Base-by-base conservation (phyloP, 2,329 filamentous ascomycete genomes). In the Exophiala spinifera region DNA sequence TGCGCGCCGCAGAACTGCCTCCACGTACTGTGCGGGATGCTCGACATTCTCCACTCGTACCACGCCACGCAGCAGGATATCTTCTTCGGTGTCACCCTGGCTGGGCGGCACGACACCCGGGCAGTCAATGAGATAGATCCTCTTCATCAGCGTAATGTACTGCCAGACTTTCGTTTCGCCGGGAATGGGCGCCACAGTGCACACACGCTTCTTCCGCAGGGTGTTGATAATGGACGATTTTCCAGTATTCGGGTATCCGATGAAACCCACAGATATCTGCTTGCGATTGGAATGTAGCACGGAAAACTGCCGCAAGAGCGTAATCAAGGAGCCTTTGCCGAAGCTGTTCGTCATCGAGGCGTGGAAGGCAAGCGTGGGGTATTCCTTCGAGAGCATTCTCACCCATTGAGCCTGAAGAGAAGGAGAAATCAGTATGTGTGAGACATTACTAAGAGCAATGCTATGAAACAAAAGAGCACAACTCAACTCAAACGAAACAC, bases 181-280 rank as follows among this genome's bases (percentile, higher is more conserved):
- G 5, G 94, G 92, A 59, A 97, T 96, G 4, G 92, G 94, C 5
- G 94, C 94, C 3, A 95, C 90, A 14, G 81, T 94, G 75, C 91
- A 91, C 37, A 96, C 91, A 70, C 94, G 91, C 78, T 96, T 97
- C 71, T 91, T 92, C 43, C 91, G 83, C 2, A 99, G 76, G 0
- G 92, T 96, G 74, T 99, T 99, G 75, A 99, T 97, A 63, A 99
- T 94, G 40, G 89, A 94, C 2, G 89, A 95, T 72, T 99, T 99
- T 65, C 94, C 94, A 0, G 89, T 91, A 65, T 97, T 99, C 3
- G 94, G 94, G 62, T 94, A 94, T 20, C 86, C 86, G 63, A 95
- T 88, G 60, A 95, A 81, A 36, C 92, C 92, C 23, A 96, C 91
- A 3, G 88, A 92, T 46, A 99, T 91, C 70, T 99, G 94, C 71